A percentile compares a stretch with the other conserved stretches of the same genome.
Conservation (phyloP, 2,329 filamentous ascomycete genomes). For the Trichoderma arundinaceum region DNA sequence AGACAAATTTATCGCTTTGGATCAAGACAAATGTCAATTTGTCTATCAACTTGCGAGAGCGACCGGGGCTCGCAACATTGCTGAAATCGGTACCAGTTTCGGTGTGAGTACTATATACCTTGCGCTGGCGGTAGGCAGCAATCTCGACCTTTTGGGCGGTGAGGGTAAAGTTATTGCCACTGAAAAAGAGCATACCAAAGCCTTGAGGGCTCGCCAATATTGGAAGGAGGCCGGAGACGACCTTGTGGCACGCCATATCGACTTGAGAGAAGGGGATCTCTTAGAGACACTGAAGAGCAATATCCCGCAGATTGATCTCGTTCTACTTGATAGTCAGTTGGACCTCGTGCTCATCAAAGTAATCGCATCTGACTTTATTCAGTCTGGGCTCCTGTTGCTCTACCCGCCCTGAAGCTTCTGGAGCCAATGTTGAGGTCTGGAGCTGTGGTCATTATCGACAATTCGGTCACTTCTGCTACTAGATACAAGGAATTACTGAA, state of each 20-base stretch:
- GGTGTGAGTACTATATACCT: slow-evolving; percentile 69
- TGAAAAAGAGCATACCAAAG: slow-evolving; percentile 63
- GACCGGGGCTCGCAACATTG: slow-evolving; percentile 57
- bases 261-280: slow-evolving; percentile 63
- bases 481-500: slow-evolving; percentile 56
- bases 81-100: slow-evolving; percentile 67
- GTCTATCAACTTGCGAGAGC: slow-evolving; percentile 60
- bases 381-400: slow-evolving; percentile 63
- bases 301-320: slow-evolving; percentile 55
- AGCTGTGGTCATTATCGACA: slow-evolving; percentile 57
- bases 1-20: slow-evolving; percentile 66
- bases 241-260: slow-evolving; percentile 57
- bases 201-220: slow-evolving; percentile 55
- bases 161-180: slow-evolving; percentile 59
- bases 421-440: slow-evolving; percentile 54
- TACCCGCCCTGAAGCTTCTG: slow-evolving; percentile 58
- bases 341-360: no score
- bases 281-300: slow-evolving; percentile 56
- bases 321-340: slow-evolving; percentile 67
- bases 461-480: slow-evolving; percentile 48
- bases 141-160: slow-evolving; percentile 38
- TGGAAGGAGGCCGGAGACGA: slow-evolving; percentile 59
- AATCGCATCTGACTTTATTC: not conserved
- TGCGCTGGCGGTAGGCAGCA: slow-evolving; percentile 61
- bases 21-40: slow-evolving; percentile 62